These are phyloP conservation scores for Flaveria ramosissima DNA, from an alignment of 129 eudicot genomes.

Conservation along the genomic window DNA sequence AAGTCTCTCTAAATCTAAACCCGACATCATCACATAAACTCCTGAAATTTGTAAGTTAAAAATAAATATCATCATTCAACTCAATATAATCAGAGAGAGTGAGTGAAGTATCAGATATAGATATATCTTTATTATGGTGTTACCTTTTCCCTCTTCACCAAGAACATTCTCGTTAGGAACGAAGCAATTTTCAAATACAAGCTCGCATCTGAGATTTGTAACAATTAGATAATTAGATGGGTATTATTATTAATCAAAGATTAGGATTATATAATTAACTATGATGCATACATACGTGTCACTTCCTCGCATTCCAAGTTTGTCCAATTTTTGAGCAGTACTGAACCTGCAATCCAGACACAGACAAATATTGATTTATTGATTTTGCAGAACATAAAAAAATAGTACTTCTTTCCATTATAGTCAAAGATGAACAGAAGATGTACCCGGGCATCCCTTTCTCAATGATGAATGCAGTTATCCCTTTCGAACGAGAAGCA, in stretches of 20 bases:
- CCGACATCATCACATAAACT: slow-evolving; percentile 98
- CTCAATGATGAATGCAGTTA: slow-evolving; percentile 92
- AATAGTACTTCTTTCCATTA: neutral
- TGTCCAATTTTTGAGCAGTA: slow-evolving; percentile 96
- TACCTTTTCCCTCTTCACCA: slow-evolving; percentile 97
- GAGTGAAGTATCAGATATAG: neutral
- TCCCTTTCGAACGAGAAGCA: slow-evolving; percentile 82
- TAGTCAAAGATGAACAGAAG: slow-evolving; percentile 24
- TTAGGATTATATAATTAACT: slow-evolving; percentile 2
- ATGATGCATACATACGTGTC: slow-evolving; percentile 67
- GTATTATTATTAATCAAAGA: neutral
- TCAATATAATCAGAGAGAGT: neutral
- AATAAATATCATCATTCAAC: neutral
- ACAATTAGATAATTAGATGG: slow-evolving; percentile 19
- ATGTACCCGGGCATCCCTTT: slow-evolving; percentile 95
- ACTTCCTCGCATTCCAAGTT: slow-evolving; percentile 99
- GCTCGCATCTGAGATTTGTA: slow-evolving; percentile 80
- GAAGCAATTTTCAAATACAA: slow-evolving; percentile 94
- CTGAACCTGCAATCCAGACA: slow-evolving; percentile 66
- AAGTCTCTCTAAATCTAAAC: slow-evolving; percentile 94
- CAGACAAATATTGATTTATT: slow-evolving; percentile 1
- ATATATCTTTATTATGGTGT: neutral
- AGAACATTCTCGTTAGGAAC: slow-evolving; percentile 92
- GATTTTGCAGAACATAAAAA: neutral
- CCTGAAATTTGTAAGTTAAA: slow-evolving; percentile 48